These are phyloP conservation scores for Ceratobasidium sp. DNA, from an alignment of 1,284 basidiomycete species.

Conservation along the genomic window DNA sequence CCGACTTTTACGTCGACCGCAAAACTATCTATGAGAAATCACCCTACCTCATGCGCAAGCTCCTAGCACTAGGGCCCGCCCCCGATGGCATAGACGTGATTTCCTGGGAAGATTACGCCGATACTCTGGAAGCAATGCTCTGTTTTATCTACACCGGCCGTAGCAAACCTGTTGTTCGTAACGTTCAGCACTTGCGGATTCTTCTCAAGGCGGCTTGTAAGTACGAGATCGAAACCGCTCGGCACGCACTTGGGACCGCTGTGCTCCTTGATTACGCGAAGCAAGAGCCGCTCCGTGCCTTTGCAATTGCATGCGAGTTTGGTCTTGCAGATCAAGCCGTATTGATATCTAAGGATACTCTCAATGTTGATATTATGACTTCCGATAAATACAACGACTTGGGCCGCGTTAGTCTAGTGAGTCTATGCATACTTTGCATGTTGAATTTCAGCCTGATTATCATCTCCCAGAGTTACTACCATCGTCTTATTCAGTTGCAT, in stretches of 20 bases:
- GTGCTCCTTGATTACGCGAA: slow-evolving; percentile 40
- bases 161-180: slow-evolving; percentile 26
- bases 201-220: slow-evolving; percentile 26
- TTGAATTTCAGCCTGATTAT: not conserved
- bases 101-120: slow-evolving; percentile 35
- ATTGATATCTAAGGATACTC: slow-evolving; percentile 38
- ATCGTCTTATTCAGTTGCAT: slow-evolving; percentile 40
- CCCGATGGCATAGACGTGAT: slow-evolving; percentile 25
- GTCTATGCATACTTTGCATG: not conserved
- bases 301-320: slow-evolving; percentile 40
- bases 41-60: slow-evolving; percentile 30
- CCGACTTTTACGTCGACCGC: slow-evolving; percentile 42
- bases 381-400: slow-evolving; percentile 33
- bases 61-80: slow-evolving; percentile 21
- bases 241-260: slow-evolving; percentile 34
- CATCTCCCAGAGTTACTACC: slow-evolving; percentile 29
- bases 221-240: slow-evolving; percentile 37
- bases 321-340: slow-evolving; percentile 34
- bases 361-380: slow-evolving; percentile 40
- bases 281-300: slow-evolving; percentile 39
- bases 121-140: slow-evolving; percentile 39
- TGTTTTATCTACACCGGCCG: slow-evolving; percentile 38
- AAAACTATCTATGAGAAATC: slow-evolving; percentile 33
- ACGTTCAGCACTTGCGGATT: slow-evolving; percentile 21
- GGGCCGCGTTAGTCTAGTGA: slow-evolving; percentile 33